Evolutionary conservation across 108 stramenopile genomes (phyloP).

Genomic region (Cyclostephanos tholiformis): DNA sequence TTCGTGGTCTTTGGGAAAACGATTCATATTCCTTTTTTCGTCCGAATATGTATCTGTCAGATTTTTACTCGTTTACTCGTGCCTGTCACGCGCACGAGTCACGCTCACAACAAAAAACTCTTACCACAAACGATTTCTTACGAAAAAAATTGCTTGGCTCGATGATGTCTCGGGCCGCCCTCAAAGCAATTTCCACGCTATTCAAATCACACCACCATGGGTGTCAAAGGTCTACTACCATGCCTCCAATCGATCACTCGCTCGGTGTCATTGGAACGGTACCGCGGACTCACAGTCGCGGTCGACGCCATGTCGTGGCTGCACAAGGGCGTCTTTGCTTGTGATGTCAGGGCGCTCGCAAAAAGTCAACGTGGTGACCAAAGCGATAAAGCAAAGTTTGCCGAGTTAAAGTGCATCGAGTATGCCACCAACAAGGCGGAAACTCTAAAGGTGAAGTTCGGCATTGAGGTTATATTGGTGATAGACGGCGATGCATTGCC

Average conservation of each 20-base stretch:
- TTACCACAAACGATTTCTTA: too few species aligned
- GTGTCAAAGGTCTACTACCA: constrained; percentile 60
- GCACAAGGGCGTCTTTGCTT: constrained; percentile 53
- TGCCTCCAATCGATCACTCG: constrained; percentile 48
- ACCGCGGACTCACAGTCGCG: constrained; percentile 56
- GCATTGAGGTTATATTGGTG: constrained; percentile 69
- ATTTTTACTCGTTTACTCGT: too few species aligned
- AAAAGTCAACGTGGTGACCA: constrained; percentile 27
- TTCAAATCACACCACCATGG: constrained; percentile 38
- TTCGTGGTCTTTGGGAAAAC: too few species aligned
- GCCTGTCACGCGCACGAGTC: too few species aligned
- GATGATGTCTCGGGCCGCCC: too few species aligned
- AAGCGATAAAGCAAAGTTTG: constrained; percentile 9
- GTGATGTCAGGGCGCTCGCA: constrained; percentile 49
- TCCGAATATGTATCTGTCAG: too few species aligned
- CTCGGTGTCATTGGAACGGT: constrained; percentile 43
- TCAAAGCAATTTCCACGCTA: not conserved
- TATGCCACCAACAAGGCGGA: constrained; percentile 60
- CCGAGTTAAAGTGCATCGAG: constrained; percentile 49
- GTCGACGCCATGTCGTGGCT: constrained; percentile 67
- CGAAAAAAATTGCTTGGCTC: too few species aligned
- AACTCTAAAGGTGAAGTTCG: constrained; percentile 42
- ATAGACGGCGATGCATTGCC: constrained; percentile 82
- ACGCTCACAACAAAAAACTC: too few species aligned
- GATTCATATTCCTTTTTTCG: too few species aligned